Base-by-base conservation (phyloP, 176 grass and related monocot species). In the Typha latifolia region DNA sequence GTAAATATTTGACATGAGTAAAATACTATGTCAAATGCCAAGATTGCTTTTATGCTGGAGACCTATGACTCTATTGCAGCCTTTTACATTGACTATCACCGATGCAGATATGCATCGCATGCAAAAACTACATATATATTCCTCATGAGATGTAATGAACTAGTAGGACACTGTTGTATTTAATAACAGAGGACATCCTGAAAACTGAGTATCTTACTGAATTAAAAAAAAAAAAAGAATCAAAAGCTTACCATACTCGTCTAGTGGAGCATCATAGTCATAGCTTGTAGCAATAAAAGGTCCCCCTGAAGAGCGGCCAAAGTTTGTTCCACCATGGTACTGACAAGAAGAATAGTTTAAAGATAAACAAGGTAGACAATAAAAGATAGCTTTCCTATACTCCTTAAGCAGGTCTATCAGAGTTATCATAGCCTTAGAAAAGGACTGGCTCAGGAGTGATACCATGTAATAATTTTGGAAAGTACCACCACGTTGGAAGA, bases 391-490 rank as follows among this genome's bases (percentile, higher is more conserved):
- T 43, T 9, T 43, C 37, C 37, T 43, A 9, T 43, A 10, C 37
- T 43, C 5, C 8, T 43, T 43, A 43, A 19, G 14, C 53, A 19
- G 20, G 11, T 21, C 16, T 59, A 59, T 16, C 18, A 59, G 20
- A 21, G 10, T 59, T 57, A 56, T 15, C 52, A 55, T 19, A 56
- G 6, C 8, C 16, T 16, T 22, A 59, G 11, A 43, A 43, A 9
- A 43, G 18, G 16, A 59, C 53, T 21, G 20, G 3, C 53, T 59
- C 53, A 59, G 16, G 22, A 53, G 55, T 48, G 20, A 5, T 77
- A 96, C 94, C 94, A 99, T 99, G 89, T 99, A 99, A 68, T 99
- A 99, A 72, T 99, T 99, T 80, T 99, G 94, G 76, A 99, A 85
- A 4, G 94, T 99, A 66, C 94, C 94, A 7, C 94, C 94, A 73